phyloP scores from a whole-genome alignment of 2,329 filamentous ascomycete genomes.

The Hymenotorrendiella dingleyae region DNA sequence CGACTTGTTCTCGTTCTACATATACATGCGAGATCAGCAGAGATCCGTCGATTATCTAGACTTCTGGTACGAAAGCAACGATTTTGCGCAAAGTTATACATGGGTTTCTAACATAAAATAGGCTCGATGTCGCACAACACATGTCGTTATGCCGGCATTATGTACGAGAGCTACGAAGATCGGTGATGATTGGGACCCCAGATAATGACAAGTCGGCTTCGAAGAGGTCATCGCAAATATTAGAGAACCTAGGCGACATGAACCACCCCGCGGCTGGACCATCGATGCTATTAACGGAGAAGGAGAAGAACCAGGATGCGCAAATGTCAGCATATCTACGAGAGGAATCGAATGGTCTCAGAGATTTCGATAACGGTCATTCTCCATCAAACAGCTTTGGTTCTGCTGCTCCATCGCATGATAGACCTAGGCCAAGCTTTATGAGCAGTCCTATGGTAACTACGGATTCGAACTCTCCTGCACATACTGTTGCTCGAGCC shows the following conservation, averaged over 20 bases:
- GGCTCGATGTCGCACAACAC: slow-evolving; percentile 98
- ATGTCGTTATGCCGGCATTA: slow-evolving; percentile 97
- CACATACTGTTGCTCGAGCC: slow-evolving; percentile 76
- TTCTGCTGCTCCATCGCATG: slow-evolving; percentile 37
- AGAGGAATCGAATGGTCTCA: slow-evolving; percentile 49
- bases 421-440: slow-evolving; percentile 43
- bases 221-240: slow-evolving; percentile 75
- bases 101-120: slow-evolving; percentile 34
- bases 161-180: slow-evolving; percentile 88
- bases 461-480: slow-evolving; percentile 75
- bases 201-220: slow-evolving; percentile 73
- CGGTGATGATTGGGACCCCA: slow-evolving; percentile 86
- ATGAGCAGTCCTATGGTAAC: slow-evolving; percentile 58
- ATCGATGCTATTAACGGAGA: slow-evolving; percentile 58
- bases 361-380: slow-evolving; percentile 39
- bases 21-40: slow-evolving; percentile 99
- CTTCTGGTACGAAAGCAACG: slow-evolving; percentile 79
- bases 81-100: too few species aligned
- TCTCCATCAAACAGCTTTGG: slow-evolving; percentile 44
- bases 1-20: slow-evolving; percentile 98
- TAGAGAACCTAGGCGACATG: slow-evolving; percentile 68
- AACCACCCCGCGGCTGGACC: slow-evolving; percentile 52
- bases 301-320: slow-evolving; percentile 75
- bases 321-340: slow-evolving; percentile 88
- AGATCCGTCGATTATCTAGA: slow-evolving; percentile 96